Evolutionary conservation across 2,329 filamentous ascomycete species (phyloP).

Genomic region (Colletotrichum zoysiae): DNA sequence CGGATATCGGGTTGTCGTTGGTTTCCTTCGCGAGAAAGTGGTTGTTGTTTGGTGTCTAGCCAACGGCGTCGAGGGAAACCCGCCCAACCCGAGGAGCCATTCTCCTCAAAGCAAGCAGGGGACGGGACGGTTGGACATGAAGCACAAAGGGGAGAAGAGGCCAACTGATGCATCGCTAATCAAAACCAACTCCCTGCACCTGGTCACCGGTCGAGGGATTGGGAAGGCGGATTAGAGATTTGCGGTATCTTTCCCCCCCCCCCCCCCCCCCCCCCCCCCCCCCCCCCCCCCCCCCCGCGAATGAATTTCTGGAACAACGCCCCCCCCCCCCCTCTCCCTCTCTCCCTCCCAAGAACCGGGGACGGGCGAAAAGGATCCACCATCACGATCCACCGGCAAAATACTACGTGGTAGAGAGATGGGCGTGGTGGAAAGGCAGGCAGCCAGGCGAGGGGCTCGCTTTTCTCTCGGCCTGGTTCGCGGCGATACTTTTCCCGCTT

Average conservation of each 20-base stretch:
- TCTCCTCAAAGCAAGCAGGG: constrained; percentile 18
- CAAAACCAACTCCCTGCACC: constrained; percentile 29
- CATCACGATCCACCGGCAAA: background rate
- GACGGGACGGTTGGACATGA: background rate
- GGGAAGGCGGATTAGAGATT: constrained; percentile 26
- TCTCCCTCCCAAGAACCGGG: constrained; percentile 32
- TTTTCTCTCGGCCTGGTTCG: constrained; percentile 11
- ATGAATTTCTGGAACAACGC: too few species aligned
- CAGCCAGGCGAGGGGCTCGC: too few species aligned
- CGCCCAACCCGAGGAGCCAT: background rate
- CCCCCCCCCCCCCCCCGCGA: too few species aligned
- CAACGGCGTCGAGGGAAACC: constrained; percentile 17
- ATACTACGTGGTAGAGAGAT: background rate
- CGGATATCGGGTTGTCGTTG: constrained; percentile 20
- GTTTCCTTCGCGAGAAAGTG: constrained; percentile 1
- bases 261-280: too few species aligned
- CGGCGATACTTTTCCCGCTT: constrained; percentile 9
- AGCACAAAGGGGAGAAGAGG: background rate
- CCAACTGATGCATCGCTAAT: constrained; percentile 27
- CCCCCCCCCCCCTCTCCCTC: too few species aligned
- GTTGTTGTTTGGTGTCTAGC: background rate
- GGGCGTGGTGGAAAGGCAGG: background rate
- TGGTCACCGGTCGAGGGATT: constrained; percentile 37
- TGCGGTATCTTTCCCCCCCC: background rate
- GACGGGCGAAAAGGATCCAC: constrained; percentile 13